Evolutionary conservation across 345 rosid species (phyloP), one percentile per base, ranked within the genome.

Genomic region (Capsella bursapastoris): DNA sequence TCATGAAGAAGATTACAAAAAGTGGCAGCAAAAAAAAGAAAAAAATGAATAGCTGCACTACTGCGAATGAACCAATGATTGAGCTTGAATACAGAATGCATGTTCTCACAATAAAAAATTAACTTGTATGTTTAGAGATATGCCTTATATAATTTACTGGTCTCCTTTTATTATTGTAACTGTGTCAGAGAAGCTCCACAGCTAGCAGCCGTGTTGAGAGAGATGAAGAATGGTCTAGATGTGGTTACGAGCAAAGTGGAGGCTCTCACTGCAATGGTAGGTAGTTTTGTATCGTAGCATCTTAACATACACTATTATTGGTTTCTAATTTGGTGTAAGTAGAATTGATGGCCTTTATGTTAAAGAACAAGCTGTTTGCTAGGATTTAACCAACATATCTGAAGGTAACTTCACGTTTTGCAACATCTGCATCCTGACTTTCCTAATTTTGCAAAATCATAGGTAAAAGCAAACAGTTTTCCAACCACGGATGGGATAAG

Each of bases 401-500:
- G 13, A 40, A 12, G 43, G 5, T 3, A 40, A 10, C 10, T 40
- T 40, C 43, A 40, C 13, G 1, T 40, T 44, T 55, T 4, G 45
- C 27, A 14, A 1, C 40, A n/a, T 43, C 48, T 43, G 48, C 15
- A 43, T 57, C 41, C 34, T 78, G 57, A 40, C 27, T 35, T 66
- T 66, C 8, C 43, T 31, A 11, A 5, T 63, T 9, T 57, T 68
- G 25, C 57, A 34, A 27, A 22, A 16, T 64, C 18, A 44, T 82
- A 95, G 97, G 97, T 92, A 63, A 95, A 89, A 86, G 89, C 83
- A 55, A 75, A 79, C 83, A 82, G 78, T 63, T 86, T 70, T 64
- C 90, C 87, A 2, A 92, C 98, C 18, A 84, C 80, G 0, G 97
- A 88, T 75, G 99, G 98, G 60, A 86, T 92, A 58, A 92, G 94